Conservation (phyloP, 352 stramenopile genomes). For the Chloridella minuta region DNA sequence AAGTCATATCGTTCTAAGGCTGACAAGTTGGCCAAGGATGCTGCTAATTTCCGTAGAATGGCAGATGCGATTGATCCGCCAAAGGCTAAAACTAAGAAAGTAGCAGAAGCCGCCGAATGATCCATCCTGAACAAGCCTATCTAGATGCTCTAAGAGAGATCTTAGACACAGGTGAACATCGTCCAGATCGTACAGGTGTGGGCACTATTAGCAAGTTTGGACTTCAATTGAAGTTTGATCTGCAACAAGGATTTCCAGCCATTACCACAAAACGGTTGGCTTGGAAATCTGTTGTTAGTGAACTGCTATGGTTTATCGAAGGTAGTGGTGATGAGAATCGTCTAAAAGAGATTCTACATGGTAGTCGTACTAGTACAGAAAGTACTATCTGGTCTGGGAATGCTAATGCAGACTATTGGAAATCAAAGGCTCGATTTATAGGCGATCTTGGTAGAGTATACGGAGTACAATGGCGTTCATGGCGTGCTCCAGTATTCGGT, state of each 20-base stretch:
- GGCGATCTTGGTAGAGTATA: constrained; percentile 79
- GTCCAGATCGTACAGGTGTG: constrained; percentile 81
- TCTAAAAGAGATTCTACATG: background rate
- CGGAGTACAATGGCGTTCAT: constrained; percentile 84
- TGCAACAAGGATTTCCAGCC: constrained; percentile 73
- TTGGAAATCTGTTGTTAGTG: constrained; percentile 36
- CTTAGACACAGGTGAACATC: no score
- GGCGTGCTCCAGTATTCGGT: constrained; percentile 72
- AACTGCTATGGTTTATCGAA: no score
- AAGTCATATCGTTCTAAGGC: no score
- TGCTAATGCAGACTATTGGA: background rate
- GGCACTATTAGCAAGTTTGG: constrained; percentile 93
- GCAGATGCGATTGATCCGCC: no score
- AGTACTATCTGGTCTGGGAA: background rate
- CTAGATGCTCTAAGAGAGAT: no score
- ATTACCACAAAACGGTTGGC: constrained; percentile 98
- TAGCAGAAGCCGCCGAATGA: no score
- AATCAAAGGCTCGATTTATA: constrained; percentile 31
- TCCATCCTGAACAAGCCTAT: no score
- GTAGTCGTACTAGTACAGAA: background rate
- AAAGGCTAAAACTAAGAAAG: no score
- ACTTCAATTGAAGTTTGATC: constrained; percentile 52
- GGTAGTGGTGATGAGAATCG: background rate
- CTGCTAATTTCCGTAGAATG: no score
- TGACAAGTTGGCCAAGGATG: no score